These are phyloP conservation scores for Globisporangium spinosum DNA, from an alignment of 352 stramenopile species.

Conservation along the genomic window DNA sequence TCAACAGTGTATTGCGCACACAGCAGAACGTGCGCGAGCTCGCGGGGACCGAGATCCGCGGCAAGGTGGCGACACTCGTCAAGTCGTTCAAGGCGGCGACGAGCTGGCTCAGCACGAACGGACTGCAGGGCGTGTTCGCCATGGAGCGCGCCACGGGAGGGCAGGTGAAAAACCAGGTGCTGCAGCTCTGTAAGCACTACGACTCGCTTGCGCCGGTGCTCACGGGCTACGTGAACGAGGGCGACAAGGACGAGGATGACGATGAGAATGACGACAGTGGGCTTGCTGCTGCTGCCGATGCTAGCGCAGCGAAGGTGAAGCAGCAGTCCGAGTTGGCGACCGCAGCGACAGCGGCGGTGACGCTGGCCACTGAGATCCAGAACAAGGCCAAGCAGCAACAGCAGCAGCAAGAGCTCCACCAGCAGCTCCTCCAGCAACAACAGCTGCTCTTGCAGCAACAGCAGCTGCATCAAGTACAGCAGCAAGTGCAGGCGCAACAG, in stretches of 20 bases:
- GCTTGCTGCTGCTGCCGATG: neutral
- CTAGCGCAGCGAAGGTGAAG: neutral
- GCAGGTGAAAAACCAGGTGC: constrained; percentile 30
- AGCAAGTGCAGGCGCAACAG: neutral
- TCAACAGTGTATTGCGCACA: constrained; percentile 31
- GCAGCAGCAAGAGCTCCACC: constrained; percentile 1
- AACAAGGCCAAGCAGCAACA: constrained; percentile 1
- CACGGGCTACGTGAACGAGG: constrained; percentile 25
- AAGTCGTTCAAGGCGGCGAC: constrained; percentile 35
- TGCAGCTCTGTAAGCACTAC: constrained; percentile 40
- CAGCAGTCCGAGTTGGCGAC: neutral
- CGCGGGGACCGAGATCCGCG: constrained; percentile 23
- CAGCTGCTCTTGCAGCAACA: neutral
- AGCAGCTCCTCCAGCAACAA: constrained; percentile 5
- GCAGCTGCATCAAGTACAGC: neutral
- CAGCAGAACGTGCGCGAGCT: constrained; percentile 23
- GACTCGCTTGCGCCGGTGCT: constrained; percentile 32
- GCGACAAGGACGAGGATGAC: constrained; percentile 15
- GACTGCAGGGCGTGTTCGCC: constrained; percentile 26
- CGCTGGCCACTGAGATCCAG: neutral
- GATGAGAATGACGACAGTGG: neutral
- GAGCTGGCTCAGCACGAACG: constrained; percentile 30
- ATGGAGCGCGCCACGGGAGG: constrained; percentile 22
- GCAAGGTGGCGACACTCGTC: constrained; percentile 27
- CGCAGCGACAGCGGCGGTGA: neutral